phyloP scores from a whole-genome alignment of 2,329 filamentous ascomycete species.

The Chlorencoelia australis region DNA sequence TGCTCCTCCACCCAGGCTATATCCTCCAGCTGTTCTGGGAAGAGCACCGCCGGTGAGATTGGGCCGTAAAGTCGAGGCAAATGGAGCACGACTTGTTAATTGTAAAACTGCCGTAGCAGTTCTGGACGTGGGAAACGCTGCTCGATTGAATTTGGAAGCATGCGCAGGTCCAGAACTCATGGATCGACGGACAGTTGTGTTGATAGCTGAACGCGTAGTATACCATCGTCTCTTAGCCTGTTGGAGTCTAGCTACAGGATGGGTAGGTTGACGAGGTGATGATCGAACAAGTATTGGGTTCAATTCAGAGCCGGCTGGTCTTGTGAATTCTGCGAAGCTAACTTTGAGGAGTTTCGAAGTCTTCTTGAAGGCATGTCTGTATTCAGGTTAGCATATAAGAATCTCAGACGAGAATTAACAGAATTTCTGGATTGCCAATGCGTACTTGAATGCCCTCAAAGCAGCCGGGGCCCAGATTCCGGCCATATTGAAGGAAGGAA shows the following conservation, averaged over 20 bases:
- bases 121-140: conserved; percentile 45
- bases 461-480: conserved; percentile 26
- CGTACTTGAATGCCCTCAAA: conserved; percentile 25
- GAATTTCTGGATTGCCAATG: too few species aligned
- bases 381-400: conserved; percentile 15
- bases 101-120: conserved; percentile 47
- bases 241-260: conserved; percentile 50
- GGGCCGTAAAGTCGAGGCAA: conserved; percentile 78
- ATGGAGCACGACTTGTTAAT: conserved; percentile 68
- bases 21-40: conserved; percentile 81
- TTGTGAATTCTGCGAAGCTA: conserved; percentile 31
- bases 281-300: conserved; percentile 51
- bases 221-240: conserved; percentile 56
- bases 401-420: too few species aligned
- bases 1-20: conserved; percentile 61
- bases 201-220: conserved; percentile 45
- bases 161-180: conserved; percentile 25
- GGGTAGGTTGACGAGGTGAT: conserved; percentile 41
- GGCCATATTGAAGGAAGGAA: conserved; percentile 25
- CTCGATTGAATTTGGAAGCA: conserved; percentile 36
- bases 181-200: conserved; percentile 35
- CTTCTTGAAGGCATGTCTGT: conserved; percentile 37
- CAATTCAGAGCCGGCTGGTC: conserved; percentile 37
- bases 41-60: conserved; percentile 85
- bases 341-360: conserved; percentile 35